Evolutionary conservation across 306 rosid genomes (phyloP), one percentile per base, ranked within the genome.

Genomic region (Prunus campanulata): DNA sequence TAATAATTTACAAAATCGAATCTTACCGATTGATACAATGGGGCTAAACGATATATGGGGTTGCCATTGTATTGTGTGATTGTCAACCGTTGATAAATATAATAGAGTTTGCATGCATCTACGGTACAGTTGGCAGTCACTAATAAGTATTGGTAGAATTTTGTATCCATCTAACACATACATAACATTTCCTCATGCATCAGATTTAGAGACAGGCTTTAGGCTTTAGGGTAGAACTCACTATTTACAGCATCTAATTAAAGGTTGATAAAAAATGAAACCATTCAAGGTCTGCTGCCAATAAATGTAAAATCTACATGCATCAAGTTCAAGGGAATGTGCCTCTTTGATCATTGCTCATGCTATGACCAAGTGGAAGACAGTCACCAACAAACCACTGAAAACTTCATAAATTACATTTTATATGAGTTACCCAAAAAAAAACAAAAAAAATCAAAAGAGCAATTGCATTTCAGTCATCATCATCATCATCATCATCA

Each of bases 401-500:
- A 14, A 57, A 15, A 72, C 39, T 42, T 57, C 5, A 32, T 0
- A 57, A 25, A 11, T 60, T 44, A 59, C 67, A 57, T 1, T 14
- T 13, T 8, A 39, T 12, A 50, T 25, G 73, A 49, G 24, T n/a
- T 35, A 13, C n/a, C n/a, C 7, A 0, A 71, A 71, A 15, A 44
- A 3, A 54, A 71, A 20, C 20, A 54, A 42, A 24, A 42, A 18
- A 55, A 29, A 25, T 14, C 8, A 52, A 56, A 12, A 2, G 11
- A 46, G 56, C 12, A 25, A 1, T 6, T 13, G 55, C 42, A 22
- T 16, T 54, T 66, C 70, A 79, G 66, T 87, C 86, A 24, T 76
- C 82, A 4, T 14, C 67, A 0, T 79, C 84, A 5, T 79, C 84
- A 5, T 72, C 73, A 0, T 39, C 85, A 44, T 42, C 8, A 59